These are phyloP conservation scores for Clavaria fumosa DNA, from an alignment of 768 basidiomycete genomes.

Conservation along the genomic window DNA sequence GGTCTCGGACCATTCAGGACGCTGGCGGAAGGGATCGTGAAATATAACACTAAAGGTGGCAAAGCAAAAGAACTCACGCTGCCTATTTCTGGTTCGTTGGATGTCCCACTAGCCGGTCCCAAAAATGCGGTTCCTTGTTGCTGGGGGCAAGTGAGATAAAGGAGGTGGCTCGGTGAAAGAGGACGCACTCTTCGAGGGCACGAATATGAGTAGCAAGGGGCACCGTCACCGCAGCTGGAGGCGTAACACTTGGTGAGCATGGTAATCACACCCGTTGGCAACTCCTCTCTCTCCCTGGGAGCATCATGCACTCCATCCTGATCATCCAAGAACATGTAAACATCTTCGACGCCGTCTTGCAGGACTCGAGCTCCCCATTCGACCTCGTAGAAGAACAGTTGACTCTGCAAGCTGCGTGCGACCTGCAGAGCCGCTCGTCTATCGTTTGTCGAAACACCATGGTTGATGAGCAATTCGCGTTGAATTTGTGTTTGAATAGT, in stretches of 20 bases:
- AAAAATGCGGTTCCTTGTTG: too few species aligned
- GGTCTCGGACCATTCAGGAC: slow-evolving; percentile 30
- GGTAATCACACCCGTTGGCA: slow-evolving; percentile 84
- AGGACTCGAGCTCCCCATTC: slow-evolving; percentile 80
- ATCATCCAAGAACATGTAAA: slow-evolving; percentile 87
- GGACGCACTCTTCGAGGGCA: slow-evolving; percentile 54
- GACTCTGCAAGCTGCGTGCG: slow-evolving; percentile 79
- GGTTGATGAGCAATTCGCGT: slow-evolving; percentile 62
- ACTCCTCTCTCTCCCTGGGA: slow-evolving; percentile 43
- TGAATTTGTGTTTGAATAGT: slow-evolving; percentile 82
- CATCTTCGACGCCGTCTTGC: slow-evolving; percentile 82
- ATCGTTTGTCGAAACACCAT: slow-evolving; percentile 60
- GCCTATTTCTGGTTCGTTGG: slow-evolving; percentile 15
- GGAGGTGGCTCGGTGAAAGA: too few species aligned
- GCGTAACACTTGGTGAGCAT: slow-evolving; percentile 85
- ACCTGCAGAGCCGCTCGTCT: slow-evolving; percentile 75
- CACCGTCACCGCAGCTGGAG: slow-evolving; percentile 68
- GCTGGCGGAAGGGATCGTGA: not conserved
- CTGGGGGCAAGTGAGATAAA: too few species aligned
- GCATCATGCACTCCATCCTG: slow-evolving; percentile 47
- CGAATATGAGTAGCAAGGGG: slow-evolving; percentile 65
- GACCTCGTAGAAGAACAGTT: slow-evolving; percentile 93
- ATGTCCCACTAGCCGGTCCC: too few species aligned
- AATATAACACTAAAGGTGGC: not conserved
- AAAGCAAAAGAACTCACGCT: not conserved